Base-by-base conservation (phyloP, 2,329 filamentous ascomycete species). In the Nemania abortiva region DNA sequence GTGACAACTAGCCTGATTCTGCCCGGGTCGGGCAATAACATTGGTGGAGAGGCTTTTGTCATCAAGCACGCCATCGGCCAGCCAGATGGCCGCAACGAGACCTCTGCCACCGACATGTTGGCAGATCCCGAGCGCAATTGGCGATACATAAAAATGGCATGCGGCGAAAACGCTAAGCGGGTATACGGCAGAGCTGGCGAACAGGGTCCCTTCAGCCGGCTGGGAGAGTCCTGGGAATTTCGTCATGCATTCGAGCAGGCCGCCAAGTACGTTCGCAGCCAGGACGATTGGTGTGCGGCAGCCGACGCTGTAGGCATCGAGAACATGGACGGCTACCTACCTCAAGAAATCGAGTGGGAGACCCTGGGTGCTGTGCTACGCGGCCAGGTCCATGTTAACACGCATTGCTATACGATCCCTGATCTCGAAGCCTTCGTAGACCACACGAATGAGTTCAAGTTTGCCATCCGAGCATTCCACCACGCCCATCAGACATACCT, bases 121-220 rank as follows among this genome's bases (percentile, higher is more conserved):
- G 90, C 90, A 1, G 89, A 91, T 60, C 90, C 90, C 0, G 89
- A 90, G 50, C 83, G 84, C 24, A 87, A 82, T 68, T 91, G 89
- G 87, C 84, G 91, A 22, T 92, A 91, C 78, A 91, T 93, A 84
- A 92, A 93, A 81, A 92, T 92, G 90, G 91, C 91, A 0, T 92
- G 90, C 71, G 90, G 90, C 42, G 90, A 92, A 79, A 92, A 92
- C 73, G 82, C 90, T 1, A 91, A 91, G 80, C 81, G 84, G 0
- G 81, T 88, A 0, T 90, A 91, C 68, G 89, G 89, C 10, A 82
- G 82, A 54, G 75, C 81, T 4, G 88, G 88, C 27, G 82, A 84
- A 60, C 81, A 82, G 54, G 86, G 87, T 0, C 89, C 89, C 0
- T 84, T 84, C 63, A 91, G 87, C 69, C 83, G 91, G 1, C 81